Evolutionary conservation across 2,329 filamentous ascomycete species (phyloP).

Genomic region (Aureobasidium vineae): DNA sequence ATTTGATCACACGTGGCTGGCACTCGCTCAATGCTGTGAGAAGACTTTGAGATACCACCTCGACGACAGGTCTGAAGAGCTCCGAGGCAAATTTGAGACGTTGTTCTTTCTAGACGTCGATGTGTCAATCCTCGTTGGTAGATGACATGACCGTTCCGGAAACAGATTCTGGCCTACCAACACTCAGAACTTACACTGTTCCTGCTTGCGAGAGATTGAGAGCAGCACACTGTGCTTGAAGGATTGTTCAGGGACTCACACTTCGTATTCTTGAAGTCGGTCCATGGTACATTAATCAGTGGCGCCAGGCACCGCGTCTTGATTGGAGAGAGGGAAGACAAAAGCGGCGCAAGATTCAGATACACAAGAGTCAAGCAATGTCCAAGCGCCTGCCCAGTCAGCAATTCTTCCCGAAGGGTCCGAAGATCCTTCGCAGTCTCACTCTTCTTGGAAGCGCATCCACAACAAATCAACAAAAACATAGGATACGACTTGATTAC

Average conservation of each 20-base stretch:
- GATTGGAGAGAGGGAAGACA: neutral
- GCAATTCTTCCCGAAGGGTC: neutral
- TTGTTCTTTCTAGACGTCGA: neutral
- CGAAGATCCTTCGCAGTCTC: neutral
- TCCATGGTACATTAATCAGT: neutral
- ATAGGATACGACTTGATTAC: neutral
- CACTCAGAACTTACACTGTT: slow-evolving; percentile 1
- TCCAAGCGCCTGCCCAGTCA: neutral
- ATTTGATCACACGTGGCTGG: neutral
- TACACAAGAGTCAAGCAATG: neutral
- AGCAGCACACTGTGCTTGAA: neutral
- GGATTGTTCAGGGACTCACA: neutral
- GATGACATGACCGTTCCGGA: neutral
- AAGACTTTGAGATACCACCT: neutral
- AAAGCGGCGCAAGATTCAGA: neutral
- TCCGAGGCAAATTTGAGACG: neutral
- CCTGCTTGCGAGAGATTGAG: neutral
- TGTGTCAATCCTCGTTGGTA: neutral
- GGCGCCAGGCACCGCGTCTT: slow-evolving; percentile 1
- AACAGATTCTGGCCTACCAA: neutral
- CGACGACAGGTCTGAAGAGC: neutral
- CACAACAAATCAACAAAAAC: neutral
- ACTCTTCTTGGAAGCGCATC: neutral
- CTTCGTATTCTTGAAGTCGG: neutral
- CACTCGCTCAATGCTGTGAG: neutral